These are phyloP conservation scores for Mucor circinelloides DNA, from an alignment of 371 early-diverging fungal species.

Conservation along the genomic window DNA sequence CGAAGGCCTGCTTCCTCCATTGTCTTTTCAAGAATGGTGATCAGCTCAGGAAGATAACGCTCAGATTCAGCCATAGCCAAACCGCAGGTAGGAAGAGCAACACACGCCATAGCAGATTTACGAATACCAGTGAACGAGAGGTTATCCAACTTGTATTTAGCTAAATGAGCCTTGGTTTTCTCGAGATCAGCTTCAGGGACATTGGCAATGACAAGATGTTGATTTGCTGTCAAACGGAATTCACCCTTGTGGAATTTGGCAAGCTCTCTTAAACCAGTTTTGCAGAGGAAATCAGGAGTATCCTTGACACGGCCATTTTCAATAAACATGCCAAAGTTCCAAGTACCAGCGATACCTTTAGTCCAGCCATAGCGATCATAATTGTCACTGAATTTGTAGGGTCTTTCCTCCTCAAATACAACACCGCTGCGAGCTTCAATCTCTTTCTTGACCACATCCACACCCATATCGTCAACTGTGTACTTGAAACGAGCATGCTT, in stretches of 20 bases:
- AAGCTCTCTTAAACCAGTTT: conserved; percentile 78
- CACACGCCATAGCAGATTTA: conserved; percentile 91
- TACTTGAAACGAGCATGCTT: conserved; percentile 95
- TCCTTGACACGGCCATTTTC: conserved; percentile 90
- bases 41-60: conserved; percentile 82
- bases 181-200: conserved; percentile 70
- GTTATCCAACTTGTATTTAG: conserved; percentile 77
- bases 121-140: conserved; percentile 75
- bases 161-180: conserved; percentile 69
- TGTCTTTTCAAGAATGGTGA: conserved; percentile 70
- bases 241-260: conserved; percentile 74
- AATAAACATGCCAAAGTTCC: conserved; percentile 85
- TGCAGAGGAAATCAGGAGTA: conserved; percentile 68
- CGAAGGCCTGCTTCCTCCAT: conserved; percentile 78
- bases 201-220: conserved; percentile 77
- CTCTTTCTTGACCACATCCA: conserved; percentile 83
- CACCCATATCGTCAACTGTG: conserved; percentile 89
- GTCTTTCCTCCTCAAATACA: conserved; percentile 58
- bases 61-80: conserved; percentile 95
- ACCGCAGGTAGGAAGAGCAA: conserved; percentile 89
- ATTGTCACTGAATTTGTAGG: conserved; percentile 79
- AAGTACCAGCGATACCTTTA: conserved; percentile 61
- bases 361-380: conserved; percentile 93
- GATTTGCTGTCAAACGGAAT: conserved; percentile 87
- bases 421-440: conserved; percentile 77